These are phyloP conservation scores for Macroventuria anomochaeta DNA, from an alignment of 2,329 filamentous ascomycete genomes.

Conservation along the genomic window DNA sequence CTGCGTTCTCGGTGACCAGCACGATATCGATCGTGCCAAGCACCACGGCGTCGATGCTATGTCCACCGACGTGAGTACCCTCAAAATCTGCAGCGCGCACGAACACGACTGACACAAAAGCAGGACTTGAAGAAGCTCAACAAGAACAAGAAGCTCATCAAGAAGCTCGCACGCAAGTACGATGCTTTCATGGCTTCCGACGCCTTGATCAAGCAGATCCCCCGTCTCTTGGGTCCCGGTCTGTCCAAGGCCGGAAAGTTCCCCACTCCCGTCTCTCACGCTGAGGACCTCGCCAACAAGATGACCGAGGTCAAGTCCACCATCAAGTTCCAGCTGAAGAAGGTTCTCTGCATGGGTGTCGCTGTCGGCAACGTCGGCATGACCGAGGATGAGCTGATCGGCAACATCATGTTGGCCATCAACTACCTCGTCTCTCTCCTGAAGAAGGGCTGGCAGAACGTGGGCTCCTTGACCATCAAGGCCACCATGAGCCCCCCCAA, in stretches of 20 bases:
- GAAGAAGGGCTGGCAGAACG: slow-evolving; percentile 99
- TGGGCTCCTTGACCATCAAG: slow-evolving; percentile 99
- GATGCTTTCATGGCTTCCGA: slow-evolving; percentile 99
- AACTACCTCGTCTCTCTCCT: slow-evolving; percentile 99
- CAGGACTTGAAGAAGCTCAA: slow-evolving; percentile 99
- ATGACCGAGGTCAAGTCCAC: slow-evolving; percentile 99
- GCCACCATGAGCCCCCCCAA: slow-evolving; percentile 99
- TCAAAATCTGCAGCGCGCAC: neutral
- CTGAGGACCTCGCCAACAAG: slow-evolving; percentile 91
- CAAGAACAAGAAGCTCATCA: slow-evolving; percentile 99
- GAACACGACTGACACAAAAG: slow-evolving; percentile 10
- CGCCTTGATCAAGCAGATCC: slow-evolving; percentile 98
- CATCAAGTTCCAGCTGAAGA: slow-evolving; percentile 99
- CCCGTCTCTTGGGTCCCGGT: slow-evolving; percentile 89
- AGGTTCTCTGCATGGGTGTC: slow-evolving; percentile 99
- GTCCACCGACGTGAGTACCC: slow-evolving; percentile 72
- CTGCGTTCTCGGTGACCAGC: slow-evolving; percentile 87
- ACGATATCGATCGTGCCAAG: slow-evolving; percentile 99
- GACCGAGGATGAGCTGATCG: slow-evolving; percentile 92
- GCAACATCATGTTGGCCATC: slow-evolving; percentile 99
- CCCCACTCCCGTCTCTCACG: slow-evolving; percentile 97
- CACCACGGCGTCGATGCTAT: slow-evolving; percentile 98
- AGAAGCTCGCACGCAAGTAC: slow-evolving; percentile 99
- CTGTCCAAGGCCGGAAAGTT: slow-evolving; percentile 87
- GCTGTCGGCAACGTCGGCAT: slow-evolving; percentile 98